Percentiles rank a stretch among this genome's conserved stretches.
Evolutionary conservation across 2,329 filamentous ascomycete species (phyloP).

Genomic region (Exophiala viscosa): DNA sequence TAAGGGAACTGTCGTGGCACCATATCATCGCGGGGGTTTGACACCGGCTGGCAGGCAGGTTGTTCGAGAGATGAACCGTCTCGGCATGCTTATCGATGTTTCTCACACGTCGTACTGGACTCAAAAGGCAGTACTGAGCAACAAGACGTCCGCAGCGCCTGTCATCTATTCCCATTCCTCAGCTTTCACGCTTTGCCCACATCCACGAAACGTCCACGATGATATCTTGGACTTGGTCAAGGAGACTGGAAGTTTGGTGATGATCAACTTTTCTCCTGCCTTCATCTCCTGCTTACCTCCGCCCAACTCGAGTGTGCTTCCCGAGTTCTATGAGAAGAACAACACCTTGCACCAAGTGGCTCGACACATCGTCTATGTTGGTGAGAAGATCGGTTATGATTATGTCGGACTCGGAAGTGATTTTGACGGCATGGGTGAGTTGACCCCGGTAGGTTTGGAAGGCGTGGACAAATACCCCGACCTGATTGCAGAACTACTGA

Average conservation of each 20-base stretch:
- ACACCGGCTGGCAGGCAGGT: slow-evolving; percentile 65
- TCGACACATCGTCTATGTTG: slow-evolving; percentile 78
- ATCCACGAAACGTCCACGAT: slow-evolving; percentile 87
- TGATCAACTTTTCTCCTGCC: slow-evolving; percentile 83
- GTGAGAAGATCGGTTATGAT: slow-evolving; percentile 76
- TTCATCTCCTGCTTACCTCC: slow-evolving; percentile 73
- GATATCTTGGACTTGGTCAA: slow-evolving; percentile 75
- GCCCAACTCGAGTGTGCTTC: slow-evolving; percentile 60
- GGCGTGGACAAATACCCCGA: slow-evolving; percentile 82
- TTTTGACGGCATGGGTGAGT: slow-evolving; percentile 63
- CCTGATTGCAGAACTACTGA: slow-evolving; percentile 70
- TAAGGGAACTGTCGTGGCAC: slow-evolving; percentile 37
- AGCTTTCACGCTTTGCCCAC: slow-evolving; percentile 73
- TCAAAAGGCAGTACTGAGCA: slow-evolving; percentile 72
- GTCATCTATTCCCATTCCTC: slow-evolving; percentile 89
- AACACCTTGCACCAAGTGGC: slow-evolving; percentile 74
- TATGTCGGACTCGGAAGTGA: slow-evolving; percentile 87
- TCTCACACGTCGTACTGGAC: slow-evolving; percentile 75
- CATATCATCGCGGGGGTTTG: slow-evolving; percentile 57
- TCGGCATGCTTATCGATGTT: slow-evolving; percentile 92
- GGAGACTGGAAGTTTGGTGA: slow-evolving; percentile 69
- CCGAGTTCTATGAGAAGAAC: slow-evolving; percentile 63
- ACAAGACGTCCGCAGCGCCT: slow-evolving; percentile 54
- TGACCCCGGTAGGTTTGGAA: slow-evolving; percentile 68
- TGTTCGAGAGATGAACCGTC: slow-evolving; percentile 84